Percentiles rank a stretch among this genome's conserved stretches.
phyloP scores from a whole-genome alignment of 768 basidiomycete genomes.

The Dioszegia crocea region DNA sequence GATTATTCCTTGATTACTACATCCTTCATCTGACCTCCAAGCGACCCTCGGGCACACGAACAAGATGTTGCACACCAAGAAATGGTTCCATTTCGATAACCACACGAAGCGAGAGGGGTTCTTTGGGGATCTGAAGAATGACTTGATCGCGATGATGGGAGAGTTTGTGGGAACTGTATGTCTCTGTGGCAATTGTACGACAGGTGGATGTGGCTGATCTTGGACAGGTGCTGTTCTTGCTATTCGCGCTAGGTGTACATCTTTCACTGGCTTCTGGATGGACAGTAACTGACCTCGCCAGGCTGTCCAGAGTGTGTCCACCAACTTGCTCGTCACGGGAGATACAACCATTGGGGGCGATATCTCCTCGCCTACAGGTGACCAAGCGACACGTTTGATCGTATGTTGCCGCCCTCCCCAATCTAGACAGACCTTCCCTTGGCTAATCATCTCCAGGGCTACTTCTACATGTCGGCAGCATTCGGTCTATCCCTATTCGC shows the following conservation, averaged over 20 bases:
- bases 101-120: not conserved
- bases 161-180: slow-evolving; percentile 38
- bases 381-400: not conserved
- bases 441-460: not conserved
- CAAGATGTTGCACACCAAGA: too few species aligned
- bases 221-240: slow-evolving; percentile 33
- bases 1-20: not conserved
- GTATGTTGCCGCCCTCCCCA: not conserved
- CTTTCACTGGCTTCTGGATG: not conserved
- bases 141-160: slow-evolving; percentile 29
- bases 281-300: not conserved
- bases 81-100: not conserved
- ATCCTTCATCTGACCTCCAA: not conserved
- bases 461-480: slow-evolving; percentile 17
- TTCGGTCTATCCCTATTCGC: slow-evolving; percentile 45
- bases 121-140: slow-evolving; percentile 19
- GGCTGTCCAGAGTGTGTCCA: not conserved
- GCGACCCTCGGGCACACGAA: too few species aligned
- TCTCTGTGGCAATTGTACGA: not conserved
- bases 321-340: slow-evolving; percentile 12
- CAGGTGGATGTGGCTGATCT: not conserved
- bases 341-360: not conserved
- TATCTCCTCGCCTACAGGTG: not conserved
- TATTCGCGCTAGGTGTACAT: slow-evolving; percentile 33
- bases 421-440: too few species aligned